These are phyloP conservation scores for Fraxinus americana DNA, from an alignment of 257 asterid genomes.

Conservation along the genomic window DNA sequence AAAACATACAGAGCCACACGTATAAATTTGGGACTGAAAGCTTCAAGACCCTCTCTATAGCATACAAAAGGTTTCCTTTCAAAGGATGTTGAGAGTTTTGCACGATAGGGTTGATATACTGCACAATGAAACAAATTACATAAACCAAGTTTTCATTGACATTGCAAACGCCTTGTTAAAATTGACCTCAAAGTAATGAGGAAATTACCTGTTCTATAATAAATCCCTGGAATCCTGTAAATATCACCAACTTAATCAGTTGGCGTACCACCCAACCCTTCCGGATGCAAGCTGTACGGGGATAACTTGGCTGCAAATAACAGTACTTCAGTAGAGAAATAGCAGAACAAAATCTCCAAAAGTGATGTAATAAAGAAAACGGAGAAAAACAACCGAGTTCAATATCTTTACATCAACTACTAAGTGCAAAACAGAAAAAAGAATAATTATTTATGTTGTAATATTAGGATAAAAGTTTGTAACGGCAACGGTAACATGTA, in stretches of 20 bases:
- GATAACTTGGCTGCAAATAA: constrained; percentile 81
- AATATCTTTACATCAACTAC: constrained; percentile 6
- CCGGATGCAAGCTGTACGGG: constrained; percentile 80
- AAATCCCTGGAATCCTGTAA: constrained; percentile 95
- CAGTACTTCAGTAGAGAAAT: constrained; percentile 11
- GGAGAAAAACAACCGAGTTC: constrained; percentile 1
- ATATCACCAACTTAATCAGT: constrained; percentile 77
- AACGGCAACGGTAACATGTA: background rate
- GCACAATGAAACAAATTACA: constrained; percentile 41
- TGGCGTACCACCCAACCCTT: constrained; percentile 96
- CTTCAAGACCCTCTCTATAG: constrained; percentile 93
- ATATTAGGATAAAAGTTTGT: background rate
- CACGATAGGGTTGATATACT: constrained; percentile 97
- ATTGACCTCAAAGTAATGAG: constrained; percentile 15
- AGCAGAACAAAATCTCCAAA: constrained; percentile 4
- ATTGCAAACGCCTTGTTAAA: background rate
- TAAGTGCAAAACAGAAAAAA: constrained; percentile 17
- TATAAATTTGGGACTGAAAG: constrained; percentile 95
- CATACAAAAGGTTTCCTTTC: constrained; percentile 83
- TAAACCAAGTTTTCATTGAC: constrained; percentile 2
- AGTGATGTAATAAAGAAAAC: constrained; percentile 10
- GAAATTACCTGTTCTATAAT: constrained; percentile 84
- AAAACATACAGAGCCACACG: constrained; percentile 99
- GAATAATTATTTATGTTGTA: background rate
- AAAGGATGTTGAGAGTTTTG: constrained; percentile 91